Evolutionary conservation across 306 rosid genomes (phyloP).

Genomic region (Arachis hypogaea): DNA sequence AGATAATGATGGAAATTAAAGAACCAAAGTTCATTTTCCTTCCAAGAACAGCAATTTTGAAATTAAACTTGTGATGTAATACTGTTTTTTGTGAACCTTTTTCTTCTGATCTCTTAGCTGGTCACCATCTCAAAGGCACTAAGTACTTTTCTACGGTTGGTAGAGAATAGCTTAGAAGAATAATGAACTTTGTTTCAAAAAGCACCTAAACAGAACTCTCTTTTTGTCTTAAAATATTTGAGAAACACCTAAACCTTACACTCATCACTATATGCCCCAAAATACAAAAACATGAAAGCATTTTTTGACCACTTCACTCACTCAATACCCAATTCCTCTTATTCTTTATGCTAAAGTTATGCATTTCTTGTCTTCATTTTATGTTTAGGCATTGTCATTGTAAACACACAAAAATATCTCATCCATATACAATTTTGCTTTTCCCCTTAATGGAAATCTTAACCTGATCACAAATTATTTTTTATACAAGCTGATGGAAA

Average conservation of each 20-base stretch:
- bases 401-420: neutral
- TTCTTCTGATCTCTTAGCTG: neutral
- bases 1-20: neutral
- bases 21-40: neutral
- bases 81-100: neutral
- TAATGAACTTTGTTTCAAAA: conserved; percentile 33
- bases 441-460: neutral
- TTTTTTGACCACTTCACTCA: conserved; percentile 30
- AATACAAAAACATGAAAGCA: conserved; percentile 38
- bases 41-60: neutral
- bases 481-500: no score
- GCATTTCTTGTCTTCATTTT: neutral
- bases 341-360: conserved; percentile 11
- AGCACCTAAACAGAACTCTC: conserved; percentile 28
- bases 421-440: neutral
- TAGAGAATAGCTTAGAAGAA: conserved; percentile 39
- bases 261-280: conserved; percentile 5
- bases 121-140: conserved; percentile 22
- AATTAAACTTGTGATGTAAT: conserved; percentile 7
- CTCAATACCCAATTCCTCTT: conserved; percentile 3
- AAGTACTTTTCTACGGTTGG: conserved; percentile 25
- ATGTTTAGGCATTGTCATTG: conserved; percentile 1
- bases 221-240: conserved; percentile 28
- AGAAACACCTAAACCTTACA: conserved; percentile 37
- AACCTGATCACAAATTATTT: neutral